These are phyloP conservation scores for Closterium sp. DNA, from an alignment of 139 green algal species.

Conservation along the genomic window DNA sequence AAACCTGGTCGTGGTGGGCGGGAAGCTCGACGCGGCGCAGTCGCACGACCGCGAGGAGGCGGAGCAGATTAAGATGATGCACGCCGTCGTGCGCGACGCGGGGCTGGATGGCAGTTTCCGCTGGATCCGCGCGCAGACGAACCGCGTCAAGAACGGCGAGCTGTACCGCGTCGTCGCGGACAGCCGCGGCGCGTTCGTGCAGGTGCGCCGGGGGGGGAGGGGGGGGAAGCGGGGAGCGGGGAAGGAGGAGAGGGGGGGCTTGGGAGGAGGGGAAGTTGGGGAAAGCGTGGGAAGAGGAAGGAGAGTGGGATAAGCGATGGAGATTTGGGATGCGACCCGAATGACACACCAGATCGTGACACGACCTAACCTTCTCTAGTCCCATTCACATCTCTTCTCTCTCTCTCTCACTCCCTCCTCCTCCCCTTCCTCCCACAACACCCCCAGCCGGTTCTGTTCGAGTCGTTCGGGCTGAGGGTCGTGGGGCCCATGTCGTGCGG, in stretches of 20 bases:
- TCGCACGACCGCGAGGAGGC: slow-evolving; percentile 71
- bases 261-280: neutral
- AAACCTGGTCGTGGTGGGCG: slow-evolving; percentile 82
- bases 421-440: too few species aligned
- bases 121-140: slow-evolving; percentile 71
- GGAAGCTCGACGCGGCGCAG: slow-evolving; percentile 63
- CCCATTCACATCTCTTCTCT: too few species aligned
- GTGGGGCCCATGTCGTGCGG: too few species aligned
- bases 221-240: slow-evolving; percentile 57
- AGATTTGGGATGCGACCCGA: neutral
- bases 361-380: too few species aligned
- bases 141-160: slow-evolving; percentile 64
- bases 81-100: slow-evolving; percentile 66
- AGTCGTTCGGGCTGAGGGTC: too few species aligned
- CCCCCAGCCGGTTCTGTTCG: too few species aligned
- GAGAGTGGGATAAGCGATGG: neutral
- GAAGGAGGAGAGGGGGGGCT: slow-evolving; percentile 16
- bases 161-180: slow-evolving; percentile 65
- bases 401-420: too few species aligned
- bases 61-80: slow-evolving; percentile 64
- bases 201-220: slow-evolving; percentile 71
- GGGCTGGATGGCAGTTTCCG: slow-evolving; percentile 63
- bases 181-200: slow-evolving; percentile 73
- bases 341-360: too few species aligned
- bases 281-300: neutral